A percentile compares a stretch with the other conserved stretches of the same genome.
Evolutionary conservation across 1,139 yeast genomes (phyloP).

Genomic region (Diutina pseudorugosa): DNA sequence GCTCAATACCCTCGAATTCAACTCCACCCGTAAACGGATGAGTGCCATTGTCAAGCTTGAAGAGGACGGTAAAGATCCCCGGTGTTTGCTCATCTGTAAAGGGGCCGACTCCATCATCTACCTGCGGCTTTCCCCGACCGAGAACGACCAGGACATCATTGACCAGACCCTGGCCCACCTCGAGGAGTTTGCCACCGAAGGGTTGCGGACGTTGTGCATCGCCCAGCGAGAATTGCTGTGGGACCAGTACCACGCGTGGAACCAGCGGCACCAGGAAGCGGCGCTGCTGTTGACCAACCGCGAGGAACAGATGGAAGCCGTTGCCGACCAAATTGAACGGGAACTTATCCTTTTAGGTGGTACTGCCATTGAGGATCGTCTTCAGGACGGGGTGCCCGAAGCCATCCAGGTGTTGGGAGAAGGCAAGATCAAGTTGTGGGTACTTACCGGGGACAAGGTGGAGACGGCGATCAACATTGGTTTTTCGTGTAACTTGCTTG

Average conservation of each 20-base stretch:
- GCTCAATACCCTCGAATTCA: constrained; percentile 41
- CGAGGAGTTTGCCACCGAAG: constrained; percentile 35
- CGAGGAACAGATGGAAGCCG: constrained; percentile 33
- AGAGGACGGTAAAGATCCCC: constrained; percentile 33
- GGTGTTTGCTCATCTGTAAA: constrained; percentile 32
- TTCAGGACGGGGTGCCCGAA: constrained; percentile 94
- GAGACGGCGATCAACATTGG: constrained; percentile 98
- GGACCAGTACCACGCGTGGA: constrained; percentile 33
- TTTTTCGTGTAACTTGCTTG: constrained; percentile 82
- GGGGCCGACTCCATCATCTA: constrained; percentile 40
- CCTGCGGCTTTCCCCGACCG: constrained; percentile 22
- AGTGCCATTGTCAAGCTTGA: background rate
- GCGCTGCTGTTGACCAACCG: constrained; percentile 30
- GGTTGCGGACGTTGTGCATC: constrained; percentile 35
- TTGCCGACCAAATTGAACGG: constrained; percentile 58
- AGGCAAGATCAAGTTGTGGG: constrained; percentile 97
- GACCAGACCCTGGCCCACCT: constrained; percentile 27
- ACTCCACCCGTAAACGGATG: constrained; percentile 26
- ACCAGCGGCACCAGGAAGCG: constrained; percentile 27
- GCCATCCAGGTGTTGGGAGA: constrained; percentile 72
- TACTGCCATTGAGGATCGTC: constrained; percentile 93
- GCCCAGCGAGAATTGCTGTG: constrained; percentile 33
- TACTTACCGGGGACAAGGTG: constrained; percentile 91
- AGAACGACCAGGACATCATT: constrained; percentile 20
- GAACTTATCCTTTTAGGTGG: constrained; percentile 75